Conservation (phyloP, 2,329 filamentous ascomycete genomes). For the Hypoxylon sp. region DNA sequence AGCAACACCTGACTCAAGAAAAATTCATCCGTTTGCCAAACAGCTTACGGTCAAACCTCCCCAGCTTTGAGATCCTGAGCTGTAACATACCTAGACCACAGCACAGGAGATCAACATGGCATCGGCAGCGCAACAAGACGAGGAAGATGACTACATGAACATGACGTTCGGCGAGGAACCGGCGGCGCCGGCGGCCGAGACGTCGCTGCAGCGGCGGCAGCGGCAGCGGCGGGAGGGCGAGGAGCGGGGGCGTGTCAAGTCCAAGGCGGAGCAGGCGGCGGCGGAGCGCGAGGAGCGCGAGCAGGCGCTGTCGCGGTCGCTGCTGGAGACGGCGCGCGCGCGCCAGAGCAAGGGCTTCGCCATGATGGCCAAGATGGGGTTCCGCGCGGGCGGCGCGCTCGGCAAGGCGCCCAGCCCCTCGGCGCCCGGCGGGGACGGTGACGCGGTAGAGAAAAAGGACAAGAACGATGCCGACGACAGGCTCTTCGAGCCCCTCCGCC, state of each 20-base stretch:
- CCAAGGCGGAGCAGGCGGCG: constrained; percentile 82
- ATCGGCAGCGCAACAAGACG: constrained; percentile 49
- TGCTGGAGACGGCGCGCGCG: constrained; percentile 62
- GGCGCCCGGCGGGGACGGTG: constrained; percentile 55
- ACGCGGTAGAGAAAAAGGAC: too few species aligned
- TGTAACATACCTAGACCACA: neutral
- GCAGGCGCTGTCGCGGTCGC: constrained; percentile 75
- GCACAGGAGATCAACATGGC: constrained; percentile 16
- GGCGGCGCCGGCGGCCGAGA: constrained; percentile 60
- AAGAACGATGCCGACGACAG: constrained; percentile 45
- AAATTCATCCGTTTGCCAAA: neutral
- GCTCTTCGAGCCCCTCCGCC: constrained; percentile 76
- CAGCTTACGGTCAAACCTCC: neutral
- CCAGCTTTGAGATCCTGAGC: neutral
- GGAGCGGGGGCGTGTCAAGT: constrained; percentile 72
- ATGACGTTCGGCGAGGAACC: constrained; percentile 85
- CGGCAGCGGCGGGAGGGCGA: constrained; percentile 70
- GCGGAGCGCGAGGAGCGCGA: constrained; percentile 77
- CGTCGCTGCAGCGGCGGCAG: constrained; percentile 62
- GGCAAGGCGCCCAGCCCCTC: too few species aligned
- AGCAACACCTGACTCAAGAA: neutral
- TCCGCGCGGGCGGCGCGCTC: constrained; percentile 77
- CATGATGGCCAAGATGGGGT: constrained; percentile 98
- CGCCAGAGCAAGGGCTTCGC: constrained; percentile 84
- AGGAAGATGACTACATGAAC: constrained; percentile 95